A percentile compares a stretch with the other conserved stretches of the same genome.
Conservation (phyloP, 1,139 yeast species). For the Sugiyamaella castrensis region DNA sequence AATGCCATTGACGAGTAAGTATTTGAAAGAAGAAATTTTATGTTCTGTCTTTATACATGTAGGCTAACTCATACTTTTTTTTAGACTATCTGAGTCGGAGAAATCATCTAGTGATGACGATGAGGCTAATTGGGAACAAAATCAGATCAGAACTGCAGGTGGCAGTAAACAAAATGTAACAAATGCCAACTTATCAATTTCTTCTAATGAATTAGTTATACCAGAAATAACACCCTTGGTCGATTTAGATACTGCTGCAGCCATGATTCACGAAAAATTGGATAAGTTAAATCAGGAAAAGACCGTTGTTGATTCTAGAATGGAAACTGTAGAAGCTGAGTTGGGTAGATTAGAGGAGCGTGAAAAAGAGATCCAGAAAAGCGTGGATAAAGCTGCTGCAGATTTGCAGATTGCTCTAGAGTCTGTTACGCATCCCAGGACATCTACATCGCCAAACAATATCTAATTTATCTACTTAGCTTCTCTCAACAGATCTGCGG, state of each 20-base stretch:
- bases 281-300: background rate
- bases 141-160: slow-evolving; percentile 17
- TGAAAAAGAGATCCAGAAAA: slow-evolving; percentile 15
- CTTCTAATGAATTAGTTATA: background rate
- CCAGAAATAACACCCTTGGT: slow-evolving; percentile 15
- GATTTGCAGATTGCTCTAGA: no score
- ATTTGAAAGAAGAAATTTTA: background rate
- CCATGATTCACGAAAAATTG: background rate
- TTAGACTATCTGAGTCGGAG: slow-evolving; percentile 4
- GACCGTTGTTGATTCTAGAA: slow-evolving; percentile 4
- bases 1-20: slow-evolving; percentile 40
- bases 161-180: slow-evolving; percentile 5
- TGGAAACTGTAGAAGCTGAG: slow-evolving; percentile 15
- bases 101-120: slow-evolving; percentile 4
- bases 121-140: slow-evolving; percentile 20
- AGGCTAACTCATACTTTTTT: no score
- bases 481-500: no score
- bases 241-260: slow-evolving; percentile 10
- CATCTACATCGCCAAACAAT: no score
- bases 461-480: no score
- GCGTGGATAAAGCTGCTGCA: slow-evolving; percentile 15
- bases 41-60: background rate
- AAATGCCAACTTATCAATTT: background rate
- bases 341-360: slow-evolving; percentile 13
- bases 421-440: no score